Conservation (phyloP, 805 yeast genomes). For the Metschnikowia noctiluminum region DNA sequence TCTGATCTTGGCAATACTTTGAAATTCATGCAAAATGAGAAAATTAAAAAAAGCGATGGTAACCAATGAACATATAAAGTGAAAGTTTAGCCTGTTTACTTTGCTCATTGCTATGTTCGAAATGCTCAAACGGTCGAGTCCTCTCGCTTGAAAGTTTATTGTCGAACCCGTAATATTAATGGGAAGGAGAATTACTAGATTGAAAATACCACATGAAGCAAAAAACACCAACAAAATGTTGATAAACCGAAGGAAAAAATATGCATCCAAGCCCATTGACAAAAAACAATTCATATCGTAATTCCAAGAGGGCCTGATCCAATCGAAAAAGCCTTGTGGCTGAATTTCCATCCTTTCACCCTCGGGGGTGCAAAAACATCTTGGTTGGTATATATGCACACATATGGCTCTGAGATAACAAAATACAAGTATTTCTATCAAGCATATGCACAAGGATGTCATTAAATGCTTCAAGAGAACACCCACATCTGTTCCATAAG, state of each 20-base stretch:
- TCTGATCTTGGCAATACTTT: slow-evolving; percentile 46
- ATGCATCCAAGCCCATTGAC: slow-evolving; percentile 67
- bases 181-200: slow-evolving; percentile 61
- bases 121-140: slow-evolving; percentile 68
- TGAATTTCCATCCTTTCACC: slow-evolving; percentile 36
- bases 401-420: slow-evolving; percentile 34
- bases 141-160: slow-evolving; percentile 31
- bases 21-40: slow-evolving; percentile 55
- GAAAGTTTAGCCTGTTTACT: slow-evolving; percentile 52
- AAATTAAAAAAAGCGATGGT: slow-evolving; percentile 56
- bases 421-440: slow-evolving; percentile 46
- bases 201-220: slow-evolving; percentile 47
- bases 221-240: slow-evolving; percentile 50
- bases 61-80: slow-evolving; percentile 55
- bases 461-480: slow-evolving; percentile 54
- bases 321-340: slow-evolving; percentile 46
- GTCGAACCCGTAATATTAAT: slow-evolving; percentile 49
- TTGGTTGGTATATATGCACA: slow-evolving; percentile 50
- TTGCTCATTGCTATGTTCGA: slow-evolving; percentile 60
- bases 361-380: slow-evolving; percentile 43
- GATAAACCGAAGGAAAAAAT: slow-evolving; percentile 65
- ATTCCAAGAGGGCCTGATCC: slow-evolving; percentile 48
- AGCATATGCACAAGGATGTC: slow-evolving; percentile 52
- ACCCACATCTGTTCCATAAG: slow-evolving; percentile 56
- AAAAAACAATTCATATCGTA: slow-evolving; percentile 43